Evolutionary conservation across 208 protist genomes (phyloP).

Genomic region (Phytomonas sp.): DNA sequence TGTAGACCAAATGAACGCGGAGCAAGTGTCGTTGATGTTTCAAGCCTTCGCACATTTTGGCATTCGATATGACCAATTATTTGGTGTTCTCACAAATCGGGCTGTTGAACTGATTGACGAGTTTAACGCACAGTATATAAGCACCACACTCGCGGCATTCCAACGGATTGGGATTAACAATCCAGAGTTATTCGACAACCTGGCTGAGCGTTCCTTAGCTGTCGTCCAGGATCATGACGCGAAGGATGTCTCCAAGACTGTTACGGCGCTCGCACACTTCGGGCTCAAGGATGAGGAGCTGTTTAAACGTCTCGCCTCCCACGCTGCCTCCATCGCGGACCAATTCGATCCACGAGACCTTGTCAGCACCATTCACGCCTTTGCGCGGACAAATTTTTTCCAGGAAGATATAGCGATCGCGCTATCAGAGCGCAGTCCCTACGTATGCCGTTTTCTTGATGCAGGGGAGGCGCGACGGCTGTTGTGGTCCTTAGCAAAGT

Average conservation of each 20-base stretch:
- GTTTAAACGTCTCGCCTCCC: slow-evolving; percentile 82
- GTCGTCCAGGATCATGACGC: slow-evolving; percentile 89
- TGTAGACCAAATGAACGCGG: slow-evolving; percentile 87
- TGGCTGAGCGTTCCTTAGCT: slow-evolving; percentile 82
- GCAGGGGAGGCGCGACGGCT: slow-evolving; percentile 70
- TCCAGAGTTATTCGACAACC: slow-evolving; percentile 88
- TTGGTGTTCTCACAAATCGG: slow-evolving; percentile 88
- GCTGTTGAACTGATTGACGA: slow-evolving; percentile 89
- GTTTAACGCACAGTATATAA: slow-evolving; percentile 89
- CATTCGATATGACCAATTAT: slow-evolving; percentile 89
- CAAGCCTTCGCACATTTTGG: slow-evolving; percentile 86
- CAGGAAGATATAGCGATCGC: slow-evolving; percentile 86
- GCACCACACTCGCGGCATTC: slow-evolving; percentile 81
- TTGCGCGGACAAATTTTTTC: slow-evolving; percentile 82
- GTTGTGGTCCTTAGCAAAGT: slow-evolving; percentile 86
- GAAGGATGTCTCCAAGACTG: slow-evolving; percentile 67
- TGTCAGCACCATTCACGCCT: slow-evolving; percentile 85
- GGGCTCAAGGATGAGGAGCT: slow-evolving; percentile 88
- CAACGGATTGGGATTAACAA: slow-evolving; percentile 91
- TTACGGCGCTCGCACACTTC: slow-evolving; percentile 87
- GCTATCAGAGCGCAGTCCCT: slow-evolving; percentile 79
- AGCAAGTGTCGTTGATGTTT: slow-evolving; percentile 84
- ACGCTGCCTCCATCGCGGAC: slow-evolving; percentile 80
- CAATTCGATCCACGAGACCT: slow-evolving; percentile 74
- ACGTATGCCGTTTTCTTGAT: slow-evolving; percentile 76